phyloP scores from a whole-genome alignment of 441 rosid species.

The Erodium trifolium region DNA sequence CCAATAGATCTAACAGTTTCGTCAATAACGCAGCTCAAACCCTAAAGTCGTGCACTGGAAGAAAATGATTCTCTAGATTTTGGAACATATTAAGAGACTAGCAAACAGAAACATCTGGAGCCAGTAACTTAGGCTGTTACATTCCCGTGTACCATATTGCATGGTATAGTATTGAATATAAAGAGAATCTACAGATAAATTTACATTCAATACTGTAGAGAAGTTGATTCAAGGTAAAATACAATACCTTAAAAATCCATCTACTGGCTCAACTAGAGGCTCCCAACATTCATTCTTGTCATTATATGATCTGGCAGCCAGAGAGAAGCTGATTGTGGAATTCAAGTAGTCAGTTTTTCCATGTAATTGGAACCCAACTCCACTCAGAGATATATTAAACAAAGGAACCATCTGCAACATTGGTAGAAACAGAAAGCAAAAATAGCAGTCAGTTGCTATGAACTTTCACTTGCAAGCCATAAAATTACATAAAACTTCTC shows the following conservation, averaged over 20 bases:
- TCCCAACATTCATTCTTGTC: constrained; percentile 96
- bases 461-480: not conserved
- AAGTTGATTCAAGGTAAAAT: constrained; percentile 3
- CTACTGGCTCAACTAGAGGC: constrained; percentile 89
- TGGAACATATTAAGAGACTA: no score
- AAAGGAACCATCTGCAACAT: constrained; percentile 92
- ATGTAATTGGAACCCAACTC: constrained; percentile 64
- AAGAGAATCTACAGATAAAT: no score
- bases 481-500: not conserved
- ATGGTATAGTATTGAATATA: no score
- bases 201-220: not conserved
- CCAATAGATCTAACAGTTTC: no score
- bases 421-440: constrained; percentile 16
- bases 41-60: no score
- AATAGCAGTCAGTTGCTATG: constrained; percentile 10
- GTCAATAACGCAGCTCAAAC: no score
- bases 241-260: constrained; percentile 64
- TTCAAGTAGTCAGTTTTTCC: constrained; percentile 60
- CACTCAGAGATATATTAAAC: constrained; percentile 70
- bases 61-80: no score
- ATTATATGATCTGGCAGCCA: constrained; percentile 84
- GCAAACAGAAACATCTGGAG: no score
- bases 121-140: no score
- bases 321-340: constrained; percentile 71
- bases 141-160: no score